Conservation (phyloP, 116 monocot species). For the Cymodocea nodosa region DNA sequence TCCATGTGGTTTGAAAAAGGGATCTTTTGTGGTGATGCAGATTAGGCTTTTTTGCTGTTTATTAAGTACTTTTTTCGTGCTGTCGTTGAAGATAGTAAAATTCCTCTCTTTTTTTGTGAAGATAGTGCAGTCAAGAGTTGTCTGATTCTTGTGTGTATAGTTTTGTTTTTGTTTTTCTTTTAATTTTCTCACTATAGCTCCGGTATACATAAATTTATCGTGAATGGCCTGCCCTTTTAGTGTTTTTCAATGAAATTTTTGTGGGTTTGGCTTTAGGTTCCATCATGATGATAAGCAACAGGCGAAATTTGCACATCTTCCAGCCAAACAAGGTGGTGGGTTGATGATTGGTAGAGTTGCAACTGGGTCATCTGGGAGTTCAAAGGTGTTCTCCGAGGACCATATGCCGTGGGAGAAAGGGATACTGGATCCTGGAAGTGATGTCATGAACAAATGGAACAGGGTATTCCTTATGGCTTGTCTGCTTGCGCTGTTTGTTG, state of each 20-base stretch:
- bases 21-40: too few species aligned
- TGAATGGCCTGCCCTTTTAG: not conserved
- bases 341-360: conserved; percentile 11
- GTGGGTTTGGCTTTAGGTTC: conserved; percentile 30
- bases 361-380: conserved; percentile 9
- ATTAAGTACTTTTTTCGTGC: not conserved
- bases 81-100: not conserved
- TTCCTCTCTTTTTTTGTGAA: not conserved
- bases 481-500: conserved; percentile 72
- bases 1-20: too few species aligned
- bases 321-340: conserved; percentile 12
- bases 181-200: not conserved
- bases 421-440: conserved; percentile 78
- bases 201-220: not conserved
- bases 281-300: conserved; percentile 41
- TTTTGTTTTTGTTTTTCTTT: too few species aligned
- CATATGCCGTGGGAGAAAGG: conserved; percentile 49
- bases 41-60: too few species aligned
- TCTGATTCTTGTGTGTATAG: too few species aligned
- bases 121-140: too few species aligned
- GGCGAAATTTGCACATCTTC: conserved; percentile 21
- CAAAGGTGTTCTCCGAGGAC: conserved; percentile 42
- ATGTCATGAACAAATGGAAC: conserved; percentile 70
- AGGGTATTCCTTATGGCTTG: conserved; percentile 51
- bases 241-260: not conserved